Base-by-base conservation (phyloP, 2,329 filamentous ascomycete species). In the Aspergillus brasiliensis region DNA sequence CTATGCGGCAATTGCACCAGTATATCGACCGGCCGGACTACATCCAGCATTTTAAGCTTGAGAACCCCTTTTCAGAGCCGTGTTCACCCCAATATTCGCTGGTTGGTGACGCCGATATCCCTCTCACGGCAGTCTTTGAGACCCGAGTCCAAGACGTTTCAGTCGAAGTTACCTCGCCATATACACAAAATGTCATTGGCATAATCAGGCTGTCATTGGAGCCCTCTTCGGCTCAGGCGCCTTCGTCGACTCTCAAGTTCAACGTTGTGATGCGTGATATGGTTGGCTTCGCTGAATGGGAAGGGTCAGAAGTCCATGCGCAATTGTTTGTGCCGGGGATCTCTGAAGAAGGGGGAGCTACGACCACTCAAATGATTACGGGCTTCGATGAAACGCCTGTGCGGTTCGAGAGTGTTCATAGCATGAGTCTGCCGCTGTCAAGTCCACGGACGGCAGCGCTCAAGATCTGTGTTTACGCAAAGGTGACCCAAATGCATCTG, bases 251-350 rank as follows among this genome's bases (percentile, higher is more conserved):
- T 2, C 81, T 98, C 59, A 99, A 98, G 74, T 99, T 99, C 80
- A 99, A 98, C 70, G 93, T 98, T 5, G 93, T 98, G 31, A 97
- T 99, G 91, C 93, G 96, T 71, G 92, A 98, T 72, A 86, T 99
- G 78, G 80, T 95, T 37, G 95, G 95, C 1, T 99, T 99, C 68
- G 90, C 95, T 0, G 95, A 99, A 77, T 87, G 94, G 63, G 95
- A 99, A 79, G 95, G 95, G 13, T 96, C 91, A 0, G 90, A 97
- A 66, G 92, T 99, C 27, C 95, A 99, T 76, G 95, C 92, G 1
- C 93, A 98, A 76, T 86, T 99, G n/a, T 98, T 97, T 72, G 88
- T 99, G 38, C 92, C 95, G 5, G 92, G 92, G 7, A 85, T 96
- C 10, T 93, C 91, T 0, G 93, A 95, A 63, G 90, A 94, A 72